Conservation (phyloP, 2,329 filamentous ascomycete genomes). For the Furcasterigmium furcatum region DNA sequence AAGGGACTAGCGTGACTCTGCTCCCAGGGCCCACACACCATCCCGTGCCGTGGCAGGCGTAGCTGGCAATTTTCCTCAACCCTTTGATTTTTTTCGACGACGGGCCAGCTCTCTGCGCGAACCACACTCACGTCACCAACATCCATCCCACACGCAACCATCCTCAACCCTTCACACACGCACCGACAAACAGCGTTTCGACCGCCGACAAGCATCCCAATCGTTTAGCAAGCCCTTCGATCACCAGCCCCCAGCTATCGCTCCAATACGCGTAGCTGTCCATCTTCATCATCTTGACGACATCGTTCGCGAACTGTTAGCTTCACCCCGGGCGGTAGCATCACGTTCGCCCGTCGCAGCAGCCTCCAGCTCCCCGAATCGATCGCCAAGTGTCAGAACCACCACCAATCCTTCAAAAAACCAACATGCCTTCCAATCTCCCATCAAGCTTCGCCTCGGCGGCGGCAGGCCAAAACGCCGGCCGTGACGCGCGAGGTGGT, state of each 20-base stretch:
- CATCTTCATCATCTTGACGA: slow-evolving; percentile 7
- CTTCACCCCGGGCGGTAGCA: slow-evolving; percentile 5
- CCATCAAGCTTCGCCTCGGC: slow-evolving; percentile 83
- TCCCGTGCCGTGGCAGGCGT: background rate
- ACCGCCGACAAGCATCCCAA: slow-evolving; percentile 6
- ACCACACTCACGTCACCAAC: slow-evolving; percentile 9
- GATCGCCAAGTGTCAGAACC: no score
- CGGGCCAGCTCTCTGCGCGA: slow-evolving; percentile 9
- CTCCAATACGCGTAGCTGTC: slow-evolving; percentile 7
- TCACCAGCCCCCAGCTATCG: background rate
- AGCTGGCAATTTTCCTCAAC: slow-evolving; percentile 17
- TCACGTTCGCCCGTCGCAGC: slow-evolving; percentile 7
- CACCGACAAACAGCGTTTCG: slow-evolving; percentile 8
- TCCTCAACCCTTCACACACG: slow-evolving; percentile 2
- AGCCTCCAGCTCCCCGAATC: background rate
- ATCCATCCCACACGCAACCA: slow-evolving; percentile 9
- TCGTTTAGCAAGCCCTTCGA: slow-evolving; percentile 14
- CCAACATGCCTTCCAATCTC: slow-evolving; percentile 67
- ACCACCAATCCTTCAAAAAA: background rate
- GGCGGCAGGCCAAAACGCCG: slow-evolving; percentile 70
- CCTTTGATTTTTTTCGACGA: slow-evolving; percentile 15
- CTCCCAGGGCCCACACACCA: background rate
- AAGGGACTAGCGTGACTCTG: no score
- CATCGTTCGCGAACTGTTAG: slow-evolving; percentile 3
- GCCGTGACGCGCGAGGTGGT: slow-evolving; percentile 55